Percentiles rank a stretch among this genome's conserved stretches.
Conservation (phyloP, 495 filamentous ascomycete genomes). For the Staphylotrichum longicolle region DNA sequence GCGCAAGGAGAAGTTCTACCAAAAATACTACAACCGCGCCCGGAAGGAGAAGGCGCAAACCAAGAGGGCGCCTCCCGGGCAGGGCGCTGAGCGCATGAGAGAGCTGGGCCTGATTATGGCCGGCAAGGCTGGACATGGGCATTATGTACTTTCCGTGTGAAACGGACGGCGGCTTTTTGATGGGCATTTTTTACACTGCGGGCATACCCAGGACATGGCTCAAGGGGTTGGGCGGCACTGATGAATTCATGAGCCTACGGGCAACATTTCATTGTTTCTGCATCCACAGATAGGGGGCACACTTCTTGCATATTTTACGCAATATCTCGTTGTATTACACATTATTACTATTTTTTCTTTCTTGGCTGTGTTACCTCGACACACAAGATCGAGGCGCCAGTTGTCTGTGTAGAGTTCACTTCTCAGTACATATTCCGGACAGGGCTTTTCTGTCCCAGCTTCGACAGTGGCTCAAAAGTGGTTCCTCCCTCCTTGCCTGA, state of each 20-base stretch:
- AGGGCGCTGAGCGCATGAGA: constrained; percentile 90
- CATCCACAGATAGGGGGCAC: no score
- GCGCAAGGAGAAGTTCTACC: constrained; percentile 78
- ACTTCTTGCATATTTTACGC: background rate
- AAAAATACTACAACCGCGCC: constrained; percentile 67
- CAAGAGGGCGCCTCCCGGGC: constrained; percentile 64
- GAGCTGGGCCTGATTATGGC: constrained; percentile 87
- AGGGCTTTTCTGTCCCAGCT: background rate
- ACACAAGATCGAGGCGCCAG: no score
- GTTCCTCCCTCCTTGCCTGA: no score
- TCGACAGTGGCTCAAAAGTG: no score
- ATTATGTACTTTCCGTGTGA: constrained; percentile 80
- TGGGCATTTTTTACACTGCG: constrained; percentile 32
- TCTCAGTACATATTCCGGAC: background rate
- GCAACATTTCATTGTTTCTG: constrained; percentile 5
- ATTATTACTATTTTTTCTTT: no score
- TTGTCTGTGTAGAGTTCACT: background rate
- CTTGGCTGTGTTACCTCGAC: no score
- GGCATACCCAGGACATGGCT: constrained; percentile 7
- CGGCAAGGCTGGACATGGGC: constrained; percentile 69
- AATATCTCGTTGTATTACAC: no score
- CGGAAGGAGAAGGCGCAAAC: constrained; percentile 50
- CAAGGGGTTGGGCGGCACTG: constrained; percentile 27
- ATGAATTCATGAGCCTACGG: constrained; percentile 31
- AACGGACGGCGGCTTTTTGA: constrained; percentile 26